These are phyloP conservation scores for Hypoxylon sp. DNA, from an alignment of 2,329 filamentous ascomycete genomes.

Conservation along the genomic window DNA sequence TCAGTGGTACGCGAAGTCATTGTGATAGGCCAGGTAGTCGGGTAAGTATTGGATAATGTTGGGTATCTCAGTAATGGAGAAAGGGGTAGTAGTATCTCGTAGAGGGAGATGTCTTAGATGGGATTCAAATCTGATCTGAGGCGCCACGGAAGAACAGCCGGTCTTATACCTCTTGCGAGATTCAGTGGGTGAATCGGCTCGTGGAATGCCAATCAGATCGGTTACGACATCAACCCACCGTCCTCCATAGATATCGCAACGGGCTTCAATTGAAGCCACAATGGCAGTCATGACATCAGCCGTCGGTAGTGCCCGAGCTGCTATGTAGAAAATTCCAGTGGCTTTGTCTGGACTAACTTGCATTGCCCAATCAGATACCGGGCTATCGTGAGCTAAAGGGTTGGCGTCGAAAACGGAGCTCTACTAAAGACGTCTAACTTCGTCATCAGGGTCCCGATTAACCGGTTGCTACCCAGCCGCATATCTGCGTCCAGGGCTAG, in stretches of 20 bases:
- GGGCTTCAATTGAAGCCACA: conserved; percentile 11
- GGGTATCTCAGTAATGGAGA: background rate
- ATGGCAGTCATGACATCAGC: conserved; percentile 39
- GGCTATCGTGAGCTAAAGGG: conserved; percentile 16
- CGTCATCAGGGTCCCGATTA: conserved; percentile 36
- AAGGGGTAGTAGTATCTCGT: background rate
- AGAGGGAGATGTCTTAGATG: background rate
- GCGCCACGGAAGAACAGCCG: background rate
- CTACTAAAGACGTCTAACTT: conserved; percentile 30
- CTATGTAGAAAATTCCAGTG: conserved; percentile 16
- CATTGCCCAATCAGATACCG: conserved; percentile 32
- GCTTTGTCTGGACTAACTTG: conserved; percentile 22
- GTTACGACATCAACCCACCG: background rate
- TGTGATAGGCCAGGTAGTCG: too few relatives aligned
- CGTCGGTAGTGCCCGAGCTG: conserved; percentile 24
- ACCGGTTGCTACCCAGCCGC: conserved; percentile 16
- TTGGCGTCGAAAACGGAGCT: conserved; percentile 22
- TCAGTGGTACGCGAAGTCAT: conserved; percentile 31
- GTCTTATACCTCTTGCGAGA: conserved; percentile 12
- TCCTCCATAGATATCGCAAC: conserved; percentile 5
- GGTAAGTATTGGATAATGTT: background rate
- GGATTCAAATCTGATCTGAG: background rate
- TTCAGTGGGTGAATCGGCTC: background rate
- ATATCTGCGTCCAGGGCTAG: conserved; percentile 4
- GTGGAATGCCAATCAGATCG: conserved; percentile 3